Conservation (phyloP, 1,139 yeast species). For the Pichia sp. region DNA sequence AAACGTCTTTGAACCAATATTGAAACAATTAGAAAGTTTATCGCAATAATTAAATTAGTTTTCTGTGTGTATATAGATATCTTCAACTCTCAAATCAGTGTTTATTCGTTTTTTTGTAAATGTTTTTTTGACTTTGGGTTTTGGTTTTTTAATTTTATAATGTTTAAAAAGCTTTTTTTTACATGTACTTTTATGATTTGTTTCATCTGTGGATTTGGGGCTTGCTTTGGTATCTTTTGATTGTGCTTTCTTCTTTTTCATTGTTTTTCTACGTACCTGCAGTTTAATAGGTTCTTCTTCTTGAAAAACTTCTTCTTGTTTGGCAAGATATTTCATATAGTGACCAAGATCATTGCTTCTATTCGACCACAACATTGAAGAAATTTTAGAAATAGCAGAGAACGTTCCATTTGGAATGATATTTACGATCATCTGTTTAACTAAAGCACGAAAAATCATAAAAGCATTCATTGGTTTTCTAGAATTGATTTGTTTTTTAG, state of each 20-base stretch:
- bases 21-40: not conserved
- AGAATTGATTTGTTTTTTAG: not conserved
- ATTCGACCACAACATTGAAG: slow-evolving; percentile 6
- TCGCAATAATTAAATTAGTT: not conserved
- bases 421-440: not conserved
- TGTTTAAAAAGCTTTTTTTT: not conserved
- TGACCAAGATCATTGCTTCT: slow-evolving; percentile 2
- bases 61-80: not conserved
- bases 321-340: slow-evolving; percentile 8
- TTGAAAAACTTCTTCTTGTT: slow-evolving; percentile 1
- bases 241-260: not conserved
- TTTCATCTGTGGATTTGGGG: no score
- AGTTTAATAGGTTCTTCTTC: not conserved
- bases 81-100: not conserved
- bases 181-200: no score
- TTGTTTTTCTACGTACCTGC: not conserved
- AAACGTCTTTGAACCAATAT: slow-evolving; percentile 34
- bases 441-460: slow-evolving; percentile 8
- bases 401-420: not conserved
- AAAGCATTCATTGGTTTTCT: slow-evolving; percentile 11
- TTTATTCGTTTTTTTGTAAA: not conserved
- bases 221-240: not conserved
- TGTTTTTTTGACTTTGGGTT: not conserved
- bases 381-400: slow-evolving; percentile 1
- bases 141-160: not conserved